Conservation (phyloP, 1,284 basidiomycete species). For the Trichosporon faecale region DNA sequence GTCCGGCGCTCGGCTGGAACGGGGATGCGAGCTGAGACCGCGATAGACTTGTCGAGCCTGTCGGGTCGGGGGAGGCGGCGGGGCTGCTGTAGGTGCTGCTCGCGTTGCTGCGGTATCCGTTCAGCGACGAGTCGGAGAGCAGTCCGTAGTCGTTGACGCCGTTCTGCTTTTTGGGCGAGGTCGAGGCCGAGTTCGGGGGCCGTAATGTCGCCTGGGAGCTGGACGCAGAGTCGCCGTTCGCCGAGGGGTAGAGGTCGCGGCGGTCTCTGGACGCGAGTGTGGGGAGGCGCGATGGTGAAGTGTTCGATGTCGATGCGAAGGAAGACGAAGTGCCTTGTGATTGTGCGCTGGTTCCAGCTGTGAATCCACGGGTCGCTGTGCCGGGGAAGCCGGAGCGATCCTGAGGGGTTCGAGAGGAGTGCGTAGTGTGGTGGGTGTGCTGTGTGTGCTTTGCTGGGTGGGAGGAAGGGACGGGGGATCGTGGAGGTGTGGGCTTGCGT, state of each 20-base stretch:
- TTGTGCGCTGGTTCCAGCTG: not conserved
- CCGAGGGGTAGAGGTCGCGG: not conserved
- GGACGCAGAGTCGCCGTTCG: not conserved
- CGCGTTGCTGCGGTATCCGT: conserved; percentile 1
- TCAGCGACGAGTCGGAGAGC: not conserved
- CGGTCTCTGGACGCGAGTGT: not conserved
- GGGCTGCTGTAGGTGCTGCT: not conserved
- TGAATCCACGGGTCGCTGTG: too few species aligned
- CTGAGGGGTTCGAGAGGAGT: not conserved
- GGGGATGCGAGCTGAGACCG: not conserved
- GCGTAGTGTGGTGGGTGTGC: not conserved
- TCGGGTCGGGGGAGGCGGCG: not conserved
- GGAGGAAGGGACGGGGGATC: not conserved
- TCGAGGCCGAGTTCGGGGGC: not conserved
- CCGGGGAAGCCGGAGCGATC: not conserved
- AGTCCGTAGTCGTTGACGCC: not conserved
- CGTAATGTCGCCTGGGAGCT: not conserved
- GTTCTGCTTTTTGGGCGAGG: not conserved
- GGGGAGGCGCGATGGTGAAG: not conserved
- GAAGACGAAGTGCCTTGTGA: not conserved
- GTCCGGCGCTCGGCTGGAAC: not conserved
- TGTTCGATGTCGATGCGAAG: not conserved
- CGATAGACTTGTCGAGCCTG: not conserved
- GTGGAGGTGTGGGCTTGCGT: not conserved
- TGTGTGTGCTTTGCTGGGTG: not conserved